A percentile compares a stretch with the other conserved stretches of the same genome.
phyloP scores from a whole-genome alignment of 106 monocot species.

The Apostasia ramifera region DNA sequence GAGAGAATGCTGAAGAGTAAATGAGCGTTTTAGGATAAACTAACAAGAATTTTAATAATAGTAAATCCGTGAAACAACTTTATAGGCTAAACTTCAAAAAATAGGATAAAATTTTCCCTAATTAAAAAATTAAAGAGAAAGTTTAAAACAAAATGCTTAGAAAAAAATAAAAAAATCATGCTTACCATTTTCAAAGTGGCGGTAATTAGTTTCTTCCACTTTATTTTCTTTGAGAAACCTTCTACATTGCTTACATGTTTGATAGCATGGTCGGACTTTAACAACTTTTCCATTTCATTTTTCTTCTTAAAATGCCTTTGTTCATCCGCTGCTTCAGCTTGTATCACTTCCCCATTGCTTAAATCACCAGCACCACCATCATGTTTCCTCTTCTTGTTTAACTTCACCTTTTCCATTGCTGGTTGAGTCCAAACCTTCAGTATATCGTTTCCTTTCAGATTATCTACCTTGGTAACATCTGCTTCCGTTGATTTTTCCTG shows the following conservation, averaged over 20 bases:
- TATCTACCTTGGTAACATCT: conserved; percentile 14
- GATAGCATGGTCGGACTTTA: not conserved
- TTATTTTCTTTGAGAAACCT: conserved; percentile 40
- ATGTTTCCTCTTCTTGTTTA: conserved; percentile 1
- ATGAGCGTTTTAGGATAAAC: no score
- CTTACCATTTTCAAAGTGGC: conserved; percentile 65
- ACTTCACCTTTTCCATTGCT: not conserved
- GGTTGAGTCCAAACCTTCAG: not conserved
- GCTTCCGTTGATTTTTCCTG: conserved; percentile 14
- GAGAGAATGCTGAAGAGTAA: no score
- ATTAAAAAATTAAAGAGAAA: no score
- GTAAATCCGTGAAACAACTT: no score
- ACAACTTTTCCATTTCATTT: conserved; percentile 4
- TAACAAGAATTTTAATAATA: no score
- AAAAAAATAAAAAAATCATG: not conserved
- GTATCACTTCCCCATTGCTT: conserved; percentile 52
- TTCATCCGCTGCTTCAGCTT: conserved; percentile 25
- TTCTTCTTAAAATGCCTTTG: conserved; percentile 25
- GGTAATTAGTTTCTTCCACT: conserved; percentile 81
- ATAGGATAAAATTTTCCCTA: no score
- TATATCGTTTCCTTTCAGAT: conserved; percentile 42
- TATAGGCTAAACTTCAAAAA: no score
- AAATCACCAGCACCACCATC: conserved; percentile 1
- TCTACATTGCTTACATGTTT: not conserved
- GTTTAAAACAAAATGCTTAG: no score